Conservation (phyloP, 164 flowering plant genomes). For the Pachysandra terminalis region DNA sequence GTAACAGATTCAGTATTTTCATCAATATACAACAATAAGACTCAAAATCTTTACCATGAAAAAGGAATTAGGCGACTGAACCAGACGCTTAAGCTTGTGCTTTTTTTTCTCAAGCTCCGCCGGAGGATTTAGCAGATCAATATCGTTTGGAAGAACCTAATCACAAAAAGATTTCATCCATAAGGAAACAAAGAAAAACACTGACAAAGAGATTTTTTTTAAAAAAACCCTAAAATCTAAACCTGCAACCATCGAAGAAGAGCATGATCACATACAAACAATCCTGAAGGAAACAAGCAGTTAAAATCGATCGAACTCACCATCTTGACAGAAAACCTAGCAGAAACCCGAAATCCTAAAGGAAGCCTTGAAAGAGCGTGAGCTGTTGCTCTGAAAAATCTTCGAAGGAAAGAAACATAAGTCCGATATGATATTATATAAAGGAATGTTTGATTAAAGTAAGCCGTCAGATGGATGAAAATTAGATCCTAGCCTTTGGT, state of each 20-base stretch:
- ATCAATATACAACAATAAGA: neutral
- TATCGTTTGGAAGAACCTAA: conserved; percentile 52
- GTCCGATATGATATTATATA: too few relatives aligned
- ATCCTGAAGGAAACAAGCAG: neutral
- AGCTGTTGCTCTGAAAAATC: neutral
- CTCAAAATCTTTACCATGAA: conserved; percentile 35
- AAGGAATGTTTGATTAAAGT: too few relatives aligned
- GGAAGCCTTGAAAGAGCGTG: neutral
- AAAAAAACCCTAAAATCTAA: neutral
- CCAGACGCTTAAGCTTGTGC: conserved; percentile 61
- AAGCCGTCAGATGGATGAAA: too few relatives aligned
- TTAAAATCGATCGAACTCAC: conserved; percentile 11
- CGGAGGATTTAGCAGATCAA: conserved; percentile 54
- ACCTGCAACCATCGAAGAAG: neutral
- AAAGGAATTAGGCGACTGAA: conserved; percentile 53
- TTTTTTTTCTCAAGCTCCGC: conserved; percentile 56
- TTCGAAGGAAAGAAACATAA: too few relatives aligned
- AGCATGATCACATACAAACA: neutral
- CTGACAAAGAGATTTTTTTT: neutral
- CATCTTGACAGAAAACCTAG: conserved; percentile 6
- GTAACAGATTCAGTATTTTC: too few relatives aligned
- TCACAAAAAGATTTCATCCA: neutral
- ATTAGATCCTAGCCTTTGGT: too few relatives aligned
- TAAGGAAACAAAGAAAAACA: too few relatives aligned
- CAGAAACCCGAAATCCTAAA: too few relatives aligned